phyloP scores from a whole-genome alignment of 208 protist genomes.

The Acanthamoeba comandoni region DNA sequence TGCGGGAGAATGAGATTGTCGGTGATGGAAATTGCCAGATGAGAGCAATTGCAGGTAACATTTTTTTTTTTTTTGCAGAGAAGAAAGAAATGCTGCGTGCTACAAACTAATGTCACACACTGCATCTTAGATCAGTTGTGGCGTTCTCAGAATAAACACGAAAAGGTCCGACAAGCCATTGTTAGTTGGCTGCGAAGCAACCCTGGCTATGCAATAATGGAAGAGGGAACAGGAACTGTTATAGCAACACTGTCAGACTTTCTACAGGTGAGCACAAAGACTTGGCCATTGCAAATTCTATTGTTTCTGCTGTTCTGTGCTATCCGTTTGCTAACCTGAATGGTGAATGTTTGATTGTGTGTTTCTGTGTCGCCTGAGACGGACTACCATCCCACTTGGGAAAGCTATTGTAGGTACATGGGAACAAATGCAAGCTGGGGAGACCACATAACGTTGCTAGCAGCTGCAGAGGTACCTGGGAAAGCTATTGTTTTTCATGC shows the following conservation, averaged over 20 bases:
- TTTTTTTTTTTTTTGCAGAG: too few relatives aligned
- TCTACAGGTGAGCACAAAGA: constrained; percentile 4
- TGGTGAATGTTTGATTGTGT: constrained; percentile 16
- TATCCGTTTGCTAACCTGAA: neutral
- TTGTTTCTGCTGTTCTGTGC: neutral
- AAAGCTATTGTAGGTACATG: constrained; percentile 52
- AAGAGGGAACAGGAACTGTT: neutral
- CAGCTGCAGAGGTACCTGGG: constrained; percentile 43
- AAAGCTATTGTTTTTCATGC: too few relatives aligned
- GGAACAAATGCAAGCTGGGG: constrained; percentile 39
- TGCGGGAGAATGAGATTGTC: neutral
- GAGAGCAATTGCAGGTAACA: constrained; percentile 41
- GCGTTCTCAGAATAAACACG: constrained; percentile 11
- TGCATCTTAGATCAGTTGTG: constrained; percentile 40
- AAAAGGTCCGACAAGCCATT: neutral
- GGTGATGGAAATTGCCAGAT: constrained; percentile 69
- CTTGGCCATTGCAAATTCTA: too few relatives aligned
- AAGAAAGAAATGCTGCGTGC: too few relatives aligned
- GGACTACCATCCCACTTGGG: constrained; percentile 48
- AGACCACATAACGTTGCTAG: constrained; percentile 58
- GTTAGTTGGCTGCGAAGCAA: constrained; percentile 40
- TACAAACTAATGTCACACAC: too few relatives aligned
- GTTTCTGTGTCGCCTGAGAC: neutral
- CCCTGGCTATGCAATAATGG: constrained; percentile 4
- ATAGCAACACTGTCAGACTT: constrained; percentile 16